Base-by-base conservation (phyloP, 371 early-diverging fungal species). In the Mucor indicus region DNA sequence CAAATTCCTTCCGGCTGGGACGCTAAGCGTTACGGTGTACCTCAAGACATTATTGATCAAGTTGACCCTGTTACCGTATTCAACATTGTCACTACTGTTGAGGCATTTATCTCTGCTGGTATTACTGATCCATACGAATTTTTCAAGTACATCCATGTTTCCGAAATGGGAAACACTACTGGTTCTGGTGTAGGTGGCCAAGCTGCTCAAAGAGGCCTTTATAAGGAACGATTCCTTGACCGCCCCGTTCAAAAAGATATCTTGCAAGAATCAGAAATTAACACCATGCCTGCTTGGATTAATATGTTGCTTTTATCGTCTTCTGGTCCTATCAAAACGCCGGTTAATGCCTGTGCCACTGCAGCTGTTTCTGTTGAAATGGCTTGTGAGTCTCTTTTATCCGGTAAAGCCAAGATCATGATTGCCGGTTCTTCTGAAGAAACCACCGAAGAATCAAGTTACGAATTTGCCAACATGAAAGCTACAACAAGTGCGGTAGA, bases 401-500 rank as follows among this genome's bases (percentile, higher is more conserved):
- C 80, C 22, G 96, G 96, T 52, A 94, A 93, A 72, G 98, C 98
- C 41, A 91, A 92, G 75, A 85, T 97, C 49, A 90, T 95, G 67
- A 69, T 97, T 53, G 95, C 93, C 43, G 98, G 98, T 70, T 95
- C 91, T 13, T 91, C 86, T 55, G 98, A 97, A 63, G 95, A 93
- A 53, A 91, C 92, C 72, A 87, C 87, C 44, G 95, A 95, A 65
- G 95, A 97, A 58, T 90, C 92, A 30, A 89, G 90, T 27, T 88
- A 87, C 54, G 98, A 97, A 78, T 96, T 97, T 73, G 93, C 93
- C 57, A 91, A 93, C 81, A 97, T 96, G 95, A 93, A 93, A 82
- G 98, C 95, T 27, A 95, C 96, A 20, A 85, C 87, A 51, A 91
- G 84, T 63, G 72, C 95, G 25, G 77, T 81, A 19, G 90, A 87